Conservation (phyloP, 2,329 filamentous ascomycete genomes). For the Curvularia hawaiiensis region DNA sequence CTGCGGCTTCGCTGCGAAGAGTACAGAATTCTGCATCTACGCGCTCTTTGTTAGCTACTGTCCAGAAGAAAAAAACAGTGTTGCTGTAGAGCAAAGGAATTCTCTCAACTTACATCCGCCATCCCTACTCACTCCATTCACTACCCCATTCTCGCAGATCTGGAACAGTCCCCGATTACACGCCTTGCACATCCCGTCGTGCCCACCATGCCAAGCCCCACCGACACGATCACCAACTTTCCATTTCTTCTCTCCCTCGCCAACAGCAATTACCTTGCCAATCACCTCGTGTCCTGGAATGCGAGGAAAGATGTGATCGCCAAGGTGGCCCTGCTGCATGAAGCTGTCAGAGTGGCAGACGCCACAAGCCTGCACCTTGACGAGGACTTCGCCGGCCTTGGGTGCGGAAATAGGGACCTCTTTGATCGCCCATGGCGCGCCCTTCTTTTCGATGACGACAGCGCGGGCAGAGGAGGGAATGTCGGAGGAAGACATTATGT, state of each 20-base stretch:
- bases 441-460: conserved; percentile 62
- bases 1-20: conserved; percentile 65
- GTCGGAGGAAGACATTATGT: conserved; percentile 3
- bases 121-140: conserved; percentile 70
- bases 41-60: conserved; percentile 1
- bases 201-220: conserved; percentile 71
- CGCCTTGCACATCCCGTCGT: conserved; percentile 64
- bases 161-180: conserved; percentile 70
- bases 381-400: conserved; percentile 63
- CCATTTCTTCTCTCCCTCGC: conserved; percentile 62
- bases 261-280: conserved; percentile 67
- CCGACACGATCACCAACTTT: conserved; percentile 70
- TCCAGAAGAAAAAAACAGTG: background rate
- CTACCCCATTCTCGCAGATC: conserved; percentile 65
- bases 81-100: background rate
- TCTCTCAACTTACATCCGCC: conserved; percentile 63
- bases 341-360: conserved; percentile 69
- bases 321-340: conserved; percentile 34
- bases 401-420: conserved; percentile 65
- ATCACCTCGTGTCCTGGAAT: conserved; percentile 75
- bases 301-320: conserved; percentile 53
- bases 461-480: conserved; percentile 70
- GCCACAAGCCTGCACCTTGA: conserved; percentile 74
- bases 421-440: conserved; percentile 61
- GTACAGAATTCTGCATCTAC: conserved; percentile 64